These are phyloP conservation scores for Ambrosiella xylebori DNA, from an alignment of 2,329 filamentous ascomycete species.

Conservation along the genomic window DNA sequence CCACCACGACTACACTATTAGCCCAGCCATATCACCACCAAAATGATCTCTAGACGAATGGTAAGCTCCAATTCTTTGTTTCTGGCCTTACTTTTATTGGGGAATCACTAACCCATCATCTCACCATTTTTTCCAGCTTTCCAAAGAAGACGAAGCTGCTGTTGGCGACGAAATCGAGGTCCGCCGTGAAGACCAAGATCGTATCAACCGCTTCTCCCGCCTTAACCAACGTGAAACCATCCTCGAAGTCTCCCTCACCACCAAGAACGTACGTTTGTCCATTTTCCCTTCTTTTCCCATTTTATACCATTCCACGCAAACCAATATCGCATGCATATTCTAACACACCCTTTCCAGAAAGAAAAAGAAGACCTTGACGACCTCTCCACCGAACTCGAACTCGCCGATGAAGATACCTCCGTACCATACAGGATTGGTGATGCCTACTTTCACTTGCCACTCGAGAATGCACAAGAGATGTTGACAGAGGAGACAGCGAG, in stretches of 20 bases:
- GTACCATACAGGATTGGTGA: conserved; percentile 97
- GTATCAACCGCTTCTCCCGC: conserved; percentile 94
- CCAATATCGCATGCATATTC: background rate
- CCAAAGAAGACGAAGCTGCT: conserved; percentile 76
- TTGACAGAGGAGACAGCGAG: conserved; percentile 52
- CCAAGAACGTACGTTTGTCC: conserved; percentile 53
- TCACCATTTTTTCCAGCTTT: conserved; percentile 44
- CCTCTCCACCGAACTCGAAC: conserved; percentile 74
- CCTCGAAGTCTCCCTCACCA: conserved; percentile 63
- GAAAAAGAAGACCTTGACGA: conserved; percentile 97
- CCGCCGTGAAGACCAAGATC: conserved; percentile 91
- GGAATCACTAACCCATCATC: background rate
- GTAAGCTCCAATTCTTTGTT: conserved; percentile 23
- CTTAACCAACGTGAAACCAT: conserved; percentile 71
- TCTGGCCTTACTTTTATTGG: too few relatives aligned
- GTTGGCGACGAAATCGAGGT: conserved; percentile 76
- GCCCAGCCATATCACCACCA: background rate
- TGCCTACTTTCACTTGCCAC: conserved; percentile 74
- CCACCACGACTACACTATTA: background rate
- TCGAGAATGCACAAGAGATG: conserved; percentile 74
- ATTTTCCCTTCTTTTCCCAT: background rate
- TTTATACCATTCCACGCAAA: background rate
- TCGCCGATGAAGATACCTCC: conserved; percentile 86
- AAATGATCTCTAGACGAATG: conserved; percentile 43
- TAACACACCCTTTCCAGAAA: conserved; percentile 43